Evolutionary conservation across 345 rosid genomes (phyloP).

Genomic region (Syzygium oleosum): DNA sequence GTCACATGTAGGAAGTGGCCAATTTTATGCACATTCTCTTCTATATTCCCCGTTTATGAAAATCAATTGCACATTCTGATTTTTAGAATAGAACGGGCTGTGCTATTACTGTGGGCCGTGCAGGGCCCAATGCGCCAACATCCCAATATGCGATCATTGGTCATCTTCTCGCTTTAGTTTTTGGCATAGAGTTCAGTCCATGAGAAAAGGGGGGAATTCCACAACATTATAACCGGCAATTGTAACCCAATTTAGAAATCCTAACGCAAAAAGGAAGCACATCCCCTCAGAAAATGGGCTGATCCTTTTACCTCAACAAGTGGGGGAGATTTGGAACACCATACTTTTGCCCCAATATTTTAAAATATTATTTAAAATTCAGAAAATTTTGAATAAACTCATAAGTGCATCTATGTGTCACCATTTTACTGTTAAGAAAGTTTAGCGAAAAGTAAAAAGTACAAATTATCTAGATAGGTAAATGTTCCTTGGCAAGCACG

Average conservation of each 20-base stretch:
- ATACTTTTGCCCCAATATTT: not conserved
- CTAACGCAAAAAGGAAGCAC: not conserved
- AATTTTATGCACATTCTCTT: not conserved
- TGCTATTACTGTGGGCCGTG: not conserved
- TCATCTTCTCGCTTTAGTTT: not conserved
- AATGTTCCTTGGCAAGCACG: accelerated
- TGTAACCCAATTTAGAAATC: not conserved
- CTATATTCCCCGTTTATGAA: no score
- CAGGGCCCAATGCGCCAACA: not conserved
- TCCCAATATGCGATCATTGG: not conserved
- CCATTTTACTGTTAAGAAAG: no score
- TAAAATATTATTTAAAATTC: not conserved
- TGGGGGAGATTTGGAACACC: not conserved
- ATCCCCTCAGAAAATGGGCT: not conserved
- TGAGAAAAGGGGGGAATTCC: not conserved
- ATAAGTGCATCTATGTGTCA: not conserved
- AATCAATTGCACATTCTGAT: not conserved
- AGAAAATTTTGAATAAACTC: not conserved
- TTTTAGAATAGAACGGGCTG: not conserved
- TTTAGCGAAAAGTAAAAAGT: not conserved
- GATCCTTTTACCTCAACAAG: not conserved
- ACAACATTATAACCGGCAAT: not conserved
- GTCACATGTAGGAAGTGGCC: not conserved
- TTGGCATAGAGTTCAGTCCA: not conserved
- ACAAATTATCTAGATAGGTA: accelerated